phyloP scores from a whole-genome alignment of 352 stramenopile species.

The Paralagenidium karlingii region DNA sequence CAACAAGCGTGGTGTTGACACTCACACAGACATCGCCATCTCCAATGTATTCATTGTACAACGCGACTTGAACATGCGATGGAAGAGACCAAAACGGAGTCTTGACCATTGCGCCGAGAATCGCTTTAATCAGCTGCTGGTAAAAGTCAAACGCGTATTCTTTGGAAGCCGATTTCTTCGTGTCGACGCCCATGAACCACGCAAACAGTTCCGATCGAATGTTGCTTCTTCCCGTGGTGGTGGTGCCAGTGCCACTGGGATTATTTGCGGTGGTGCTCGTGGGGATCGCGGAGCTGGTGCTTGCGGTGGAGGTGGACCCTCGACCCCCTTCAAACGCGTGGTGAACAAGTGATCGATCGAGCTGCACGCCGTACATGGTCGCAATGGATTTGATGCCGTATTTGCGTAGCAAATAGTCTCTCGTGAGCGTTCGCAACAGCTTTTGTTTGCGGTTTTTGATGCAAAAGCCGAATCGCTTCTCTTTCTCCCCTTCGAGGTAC shows the following conservation, averaged over 20 bases:
- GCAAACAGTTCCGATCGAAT: slow-evolving; percentile 44
- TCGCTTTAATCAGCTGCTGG: slow-evolving; percentile 27
- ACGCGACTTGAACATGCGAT: slow-evolving; percentile 24
- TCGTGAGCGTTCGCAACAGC: slow-evolving; percentile 43
- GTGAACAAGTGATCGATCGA: slow-evolving; percentile 51
- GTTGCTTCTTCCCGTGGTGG: slow-evolving; percentile 23
- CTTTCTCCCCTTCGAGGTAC: no score
- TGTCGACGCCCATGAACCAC: slow-evolving; percentile 54
- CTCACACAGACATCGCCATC: slow-evolving; percentile 21
- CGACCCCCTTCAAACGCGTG: no score
- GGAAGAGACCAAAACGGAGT: slow-evolving; percentile 13
- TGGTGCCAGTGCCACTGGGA: no score
- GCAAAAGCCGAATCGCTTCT: no score
- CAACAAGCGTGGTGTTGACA: no score
- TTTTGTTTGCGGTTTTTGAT: slow-evolving; percentile 4
- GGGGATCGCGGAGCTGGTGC: no score
- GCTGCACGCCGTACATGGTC: slow-evolving; percentile 47
- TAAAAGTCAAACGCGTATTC: slow-evolving; percentile 52
- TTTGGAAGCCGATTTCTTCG: slow-evolving; percentile 17
- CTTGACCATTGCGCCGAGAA: slow-evolving; percentile 22
- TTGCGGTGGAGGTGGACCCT: no score
- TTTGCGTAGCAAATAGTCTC: slow-evolving; percentile 47
- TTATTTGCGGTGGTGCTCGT: no score
- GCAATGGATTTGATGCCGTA: slow-evolving; percentile 70
- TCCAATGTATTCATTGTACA: slow-evolving; percentile 56